phyloP scores from a whole-genome alignment of 139 green algal genomes.

The Pleodorina starrii region DNA sequence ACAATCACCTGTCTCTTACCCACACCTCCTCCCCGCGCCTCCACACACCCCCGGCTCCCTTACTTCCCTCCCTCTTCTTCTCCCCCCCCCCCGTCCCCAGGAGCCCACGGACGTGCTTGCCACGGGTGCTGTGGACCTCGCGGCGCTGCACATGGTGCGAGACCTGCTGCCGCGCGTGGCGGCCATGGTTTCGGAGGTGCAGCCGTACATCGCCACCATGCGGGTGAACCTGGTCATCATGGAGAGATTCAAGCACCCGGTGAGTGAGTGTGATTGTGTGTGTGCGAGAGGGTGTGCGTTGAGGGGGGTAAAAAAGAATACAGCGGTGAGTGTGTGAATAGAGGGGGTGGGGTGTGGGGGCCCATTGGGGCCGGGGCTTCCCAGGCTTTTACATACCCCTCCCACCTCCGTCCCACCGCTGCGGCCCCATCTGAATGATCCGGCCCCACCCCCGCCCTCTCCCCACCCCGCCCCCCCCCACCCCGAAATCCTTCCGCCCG shows the following conservation, averaged over 20 bases:
- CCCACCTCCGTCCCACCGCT: no score
- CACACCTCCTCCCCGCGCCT: no score
- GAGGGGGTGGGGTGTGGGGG: no score
- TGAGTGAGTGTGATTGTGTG: neutral
- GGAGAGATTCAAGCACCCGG: constrained; percentile 41
- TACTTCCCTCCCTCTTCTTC: neutral
- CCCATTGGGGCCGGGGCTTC: no score
- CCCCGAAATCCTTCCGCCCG: no score
- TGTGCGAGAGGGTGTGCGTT: no score
- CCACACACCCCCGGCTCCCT: neutral
- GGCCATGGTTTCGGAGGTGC: constrained; percentile 13
- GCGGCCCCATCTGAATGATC: neutral
- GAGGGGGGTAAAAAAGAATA: neutral
- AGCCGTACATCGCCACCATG: constrained; percentile 5
- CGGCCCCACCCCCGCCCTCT: neutral
- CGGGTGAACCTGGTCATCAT: constrained; percentile 31
- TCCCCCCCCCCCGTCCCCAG: constrained; percentile 6
- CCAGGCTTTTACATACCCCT: neutral
- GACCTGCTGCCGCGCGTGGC: constrained; percentile 36
- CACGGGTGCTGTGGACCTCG: constrained; percentile 20
- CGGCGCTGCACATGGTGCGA: constrained; percentile 35
- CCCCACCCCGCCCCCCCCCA: neutral
- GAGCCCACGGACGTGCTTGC: constrained; percentile 45
- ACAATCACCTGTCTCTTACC: no score
- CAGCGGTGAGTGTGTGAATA: neutral